These are phyloP conservation scores for Nicotiana paniculata DNA, from an alignment of 257 asterid species.

Conservation along the genomic window DNA sequence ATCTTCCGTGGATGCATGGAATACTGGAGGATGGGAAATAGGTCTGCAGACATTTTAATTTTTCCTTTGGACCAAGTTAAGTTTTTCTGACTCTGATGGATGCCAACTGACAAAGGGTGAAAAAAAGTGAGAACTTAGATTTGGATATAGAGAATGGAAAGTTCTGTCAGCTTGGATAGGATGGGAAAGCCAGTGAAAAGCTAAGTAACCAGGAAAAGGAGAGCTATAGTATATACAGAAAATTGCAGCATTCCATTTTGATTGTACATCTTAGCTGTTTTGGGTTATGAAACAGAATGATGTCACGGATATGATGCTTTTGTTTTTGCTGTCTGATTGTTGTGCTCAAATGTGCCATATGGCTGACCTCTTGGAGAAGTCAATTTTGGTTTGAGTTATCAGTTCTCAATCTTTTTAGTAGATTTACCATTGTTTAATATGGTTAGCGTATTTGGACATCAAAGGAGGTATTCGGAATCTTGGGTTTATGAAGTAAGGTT, in stretches of 20 bases:
- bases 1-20: background rate
- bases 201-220: background rate
- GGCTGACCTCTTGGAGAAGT: slow-evolving; percentile 5
- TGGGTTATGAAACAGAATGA: background rate
- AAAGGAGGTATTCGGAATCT: background rate
- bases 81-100: background rate
- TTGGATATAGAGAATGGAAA: background rate
- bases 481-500: background rate
- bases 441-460: background rate
- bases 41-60: background rate
- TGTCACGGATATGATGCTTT: background rate
- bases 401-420: background rate
- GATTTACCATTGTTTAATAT: background rate
- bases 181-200: background rate
- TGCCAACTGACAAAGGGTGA: background rate
- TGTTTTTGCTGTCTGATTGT: background rate
- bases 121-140: background rate
- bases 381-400: background rate
- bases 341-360: background rate
- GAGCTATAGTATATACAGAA: background rate
- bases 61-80: background rate
- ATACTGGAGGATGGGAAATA: background rate
- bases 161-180: background rate
- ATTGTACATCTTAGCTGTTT: background rate
- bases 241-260: background rate